Base-by-base conservation (phyloP, 176 grass and related monocot genomes). In the Cocos nucifera region DNA sequence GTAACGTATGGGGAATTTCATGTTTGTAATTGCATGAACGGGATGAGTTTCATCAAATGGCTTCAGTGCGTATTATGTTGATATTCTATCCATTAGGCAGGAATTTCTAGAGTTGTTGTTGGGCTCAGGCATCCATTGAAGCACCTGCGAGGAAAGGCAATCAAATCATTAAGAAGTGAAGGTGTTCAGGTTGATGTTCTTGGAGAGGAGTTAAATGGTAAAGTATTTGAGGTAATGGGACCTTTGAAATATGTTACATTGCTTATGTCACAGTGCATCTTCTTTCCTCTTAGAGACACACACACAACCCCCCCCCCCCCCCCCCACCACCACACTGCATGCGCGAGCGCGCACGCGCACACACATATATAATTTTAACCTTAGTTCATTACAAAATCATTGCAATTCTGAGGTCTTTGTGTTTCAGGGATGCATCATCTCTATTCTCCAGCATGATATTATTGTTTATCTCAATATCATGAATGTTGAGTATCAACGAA, bases 131-230 rank as follows among this genome's bases (percentile, higher is more conserved):
- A 96, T 59, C 86, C 91, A 26, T 73, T 96, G 57, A 68, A 77
- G 54, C 91, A 96, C 66, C 61, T 96, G 75, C 66, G 86, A 74
- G 91, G 86, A 17, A 96, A 96, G 63, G 83, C 86, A 15, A 90
- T 90, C 54, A 80, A 87, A 67, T 74, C 72, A 56, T 54, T 96
- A 53, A 82, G 78, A 87, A 90, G 72, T n/a, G 75, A 87, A 82
- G 86, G 86, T 21, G 76, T 90, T 79, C 77, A 78, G 63, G 86
- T 90, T 77, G 83, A 96, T 77, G 62, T 96, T 73, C 59, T 96
- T 19, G 86, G 83, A n/a, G 91, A 96, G 21, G 78, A 90, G 74
- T 69, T 96, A 24, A 78, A 82, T 25, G 87, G 73, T 68, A 83
- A 84, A 80, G 19, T 51, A 21, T 90, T 87, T 32, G 19, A 90